Evolutionary conservation across 2,329 filamentous ascomycete species (phyloP).

Genomic region (Fusarium marasasianum): DNA sequence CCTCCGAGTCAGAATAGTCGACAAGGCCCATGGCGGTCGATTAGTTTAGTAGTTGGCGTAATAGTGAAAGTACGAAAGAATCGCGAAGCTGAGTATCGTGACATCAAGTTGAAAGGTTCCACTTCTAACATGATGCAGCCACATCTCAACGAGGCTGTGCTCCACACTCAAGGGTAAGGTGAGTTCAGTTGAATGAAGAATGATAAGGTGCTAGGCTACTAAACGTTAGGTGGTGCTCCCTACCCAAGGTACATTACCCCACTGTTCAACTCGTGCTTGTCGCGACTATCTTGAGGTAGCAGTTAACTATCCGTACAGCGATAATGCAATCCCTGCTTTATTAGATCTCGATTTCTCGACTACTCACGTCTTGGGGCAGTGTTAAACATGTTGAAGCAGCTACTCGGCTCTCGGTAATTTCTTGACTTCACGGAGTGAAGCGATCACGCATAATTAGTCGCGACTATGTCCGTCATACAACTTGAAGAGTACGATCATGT

Average conservation of each 20-base stretch:
- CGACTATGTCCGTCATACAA: conserved; percentile 51
- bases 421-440: background rate
- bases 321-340: conserved; percentile 7
- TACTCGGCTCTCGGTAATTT: background rate
- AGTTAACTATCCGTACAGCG: background rate
- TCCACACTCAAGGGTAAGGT: background rate
- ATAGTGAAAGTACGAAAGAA: background rate
- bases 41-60: background rate
- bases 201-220: too few species aligned
- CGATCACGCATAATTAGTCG: conserved; percentile 1
- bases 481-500: conserved; percentile 49
- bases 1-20: conserved; percentile 87
- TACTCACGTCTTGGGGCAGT: background rate
- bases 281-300: background rate
- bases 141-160: conserved; percentile 37
- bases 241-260: conserved; percentile 4
- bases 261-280: conserved; percentile 10
- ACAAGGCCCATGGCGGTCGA: conserved; percentile 75
- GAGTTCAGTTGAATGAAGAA: background rate
- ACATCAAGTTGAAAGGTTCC: conserved; percentile 15
- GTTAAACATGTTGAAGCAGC: conserved; percentile 31
- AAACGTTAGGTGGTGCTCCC: background rate
- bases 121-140: conserved; percentile 32
- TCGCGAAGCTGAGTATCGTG: conserved; percentile 15
- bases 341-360: background rate